Base-by-base conservation (phyloP, 2,329 filamentous ascomycete genomes). In the Meredithiella fracta region DNA sequence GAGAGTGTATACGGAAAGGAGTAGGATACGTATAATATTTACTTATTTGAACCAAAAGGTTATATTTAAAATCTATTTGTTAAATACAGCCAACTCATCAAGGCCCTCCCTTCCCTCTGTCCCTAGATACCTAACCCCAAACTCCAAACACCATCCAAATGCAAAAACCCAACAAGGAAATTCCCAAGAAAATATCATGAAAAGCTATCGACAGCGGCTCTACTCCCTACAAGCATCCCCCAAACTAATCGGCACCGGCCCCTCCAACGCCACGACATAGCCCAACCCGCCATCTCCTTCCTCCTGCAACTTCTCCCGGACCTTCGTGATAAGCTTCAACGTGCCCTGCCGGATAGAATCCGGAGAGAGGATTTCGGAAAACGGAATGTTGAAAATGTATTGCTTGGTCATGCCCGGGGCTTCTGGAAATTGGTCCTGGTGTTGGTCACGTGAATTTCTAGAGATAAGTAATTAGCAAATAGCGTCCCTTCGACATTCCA, bases 1-100 rank as follows among this genome's bases (percentile, higher is more conserved):
- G 63, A 74, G 7, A 68, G 72, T 22, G 59, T 82, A 61, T 82
- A 82, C 62, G 66, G 29, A 3, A 51, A 51, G 25, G 23, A n/a
- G 8, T 15, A 44, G 20, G 20, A 44, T n/a, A n/a, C 15, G 15
- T 8, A n/a, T 17, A 38, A n/a, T 44, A 20, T 22, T 17, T 17
- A 44, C 15, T 17, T 17, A 44, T 17, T 17, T n/a, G n/a, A 44
- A 5, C 40, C 40, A 44, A 20, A n/a, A 44, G 3, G 11, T 17
- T 44, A 1, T n/a, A n/a, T 44, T 5, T 5, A 44, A 8, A n/a
- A 44, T 22, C 29, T 22, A 44, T n/a, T 17, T 44, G 20, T n/a
- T n/a, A 22, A 17, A 44, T 22, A 44, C 15, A 17, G 1, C n/a
- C 15, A 44, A 44, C 15, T 9, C 40, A 22, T n/a, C 40, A 44